Evolutionary conservation across 228 moss, liverwort and hornwort genomes (phyloP), one percentile per base, ranked within the genome.

Genomic region (Sphagnum magellanicum): DNA sequence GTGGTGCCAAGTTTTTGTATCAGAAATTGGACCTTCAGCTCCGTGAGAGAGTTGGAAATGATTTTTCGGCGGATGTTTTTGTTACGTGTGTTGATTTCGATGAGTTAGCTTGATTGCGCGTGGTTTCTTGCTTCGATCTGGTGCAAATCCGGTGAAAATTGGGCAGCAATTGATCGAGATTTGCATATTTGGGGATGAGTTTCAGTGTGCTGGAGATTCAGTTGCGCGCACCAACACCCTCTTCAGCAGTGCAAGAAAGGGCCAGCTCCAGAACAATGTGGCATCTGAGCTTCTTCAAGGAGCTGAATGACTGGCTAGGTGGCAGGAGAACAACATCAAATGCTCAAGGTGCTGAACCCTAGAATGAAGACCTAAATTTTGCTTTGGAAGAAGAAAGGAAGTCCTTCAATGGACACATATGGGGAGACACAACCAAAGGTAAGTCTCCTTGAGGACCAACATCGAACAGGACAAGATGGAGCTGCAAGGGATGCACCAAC

Each of bases 401-500:
- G 7, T 48, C 5, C 62, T 0, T 5, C 51, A 52, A 48, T 3
- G 13, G 53, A 68, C 50, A 70, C 8, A 51, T 52, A 61, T 60
- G 70, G 52, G 62, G 47, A 50, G 15, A 46, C 5, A 55, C 8
- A 8, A 55, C 58, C 51, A 13, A 62, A 72, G 46, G 57, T 60
- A 5, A 13, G 75, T 57, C n/a, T 32, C 32, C 32, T 32, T 32
- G 32, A 67, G 65, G 62, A 60, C 52, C 72, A 75, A 63, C 59
- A 63, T 17, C 17, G 61, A 16, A 49, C 64, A 48, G 14, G n/a
- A 16, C 70, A 70, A 70, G 64, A 66, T 53, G 76, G 80, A 76
- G 67, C 80, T 70, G 80, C 76, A n/a, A 73, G 76, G 73, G 76
- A 73, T 47, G 57, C 48, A 2, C 32, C 32, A 61, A 72, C 69